Evolutionary conservation across 805 yeast species (phyloP).

Genomic region (Starmerella bombicola): DNA sequence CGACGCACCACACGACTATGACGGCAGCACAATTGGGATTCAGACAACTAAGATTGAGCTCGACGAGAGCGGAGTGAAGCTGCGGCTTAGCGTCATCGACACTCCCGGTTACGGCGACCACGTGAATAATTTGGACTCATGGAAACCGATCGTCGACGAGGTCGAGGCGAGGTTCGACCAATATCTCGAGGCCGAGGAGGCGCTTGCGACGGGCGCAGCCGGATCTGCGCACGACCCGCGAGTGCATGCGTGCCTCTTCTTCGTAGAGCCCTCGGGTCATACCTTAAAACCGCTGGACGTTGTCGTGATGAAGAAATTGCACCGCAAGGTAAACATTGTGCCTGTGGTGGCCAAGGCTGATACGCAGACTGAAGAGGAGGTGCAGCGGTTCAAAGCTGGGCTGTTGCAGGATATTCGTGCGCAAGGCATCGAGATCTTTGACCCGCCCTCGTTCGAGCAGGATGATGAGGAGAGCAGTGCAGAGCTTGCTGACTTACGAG

Average conservation of each 20-base stretch:
- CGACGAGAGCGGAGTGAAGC: slow-evolving; percentile 87
- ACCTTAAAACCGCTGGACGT: slow-evolving; percentile 79
- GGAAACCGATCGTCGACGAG: slow-evolving; percentile 89
- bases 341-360: slow-evolving; percentile 94
- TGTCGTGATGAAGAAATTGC: slow-evolving; percentile 73
- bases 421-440: slow-evolving; percentile 63
- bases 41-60: slow-evolving; percentile 55
- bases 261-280: slow-evolving; percentile 96
- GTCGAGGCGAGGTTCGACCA: slow-evolving; percentile 75
- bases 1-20: slow-evolving; percentile 27
- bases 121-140: slow-evolving; percentile 62
- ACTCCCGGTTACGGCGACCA: slow-evolving; percentile 92
- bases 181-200: slow-evolving; percentile 81
- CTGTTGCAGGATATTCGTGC: slow-evolving; percentile 62
- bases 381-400: slow-evolving; percentile 58
- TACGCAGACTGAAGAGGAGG: slow-evolving; percentile 79
- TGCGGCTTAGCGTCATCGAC: slow-evolving; percentile 71
- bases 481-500: slow-evolving; percentile 53
- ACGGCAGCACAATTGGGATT: slow-evolving; percentile 33
- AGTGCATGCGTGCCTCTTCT: slow-evolving; percentile 84
- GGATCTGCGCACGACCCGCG: slow-evolving; percentile 54
- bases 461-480: slow-evolving; percentile 74
- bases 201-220: slow-evolving; percentile 51
- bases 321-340: slow-evolving; percentile 81
- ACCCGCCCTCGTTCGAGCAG: slow-evolving; percentile 63